Evolutionary conservation across 1,139 yeast genomes (phyloP), one percentile per base, ranked within the genome.

Genomic region (Blastobotrys ciferrii): DNA sequence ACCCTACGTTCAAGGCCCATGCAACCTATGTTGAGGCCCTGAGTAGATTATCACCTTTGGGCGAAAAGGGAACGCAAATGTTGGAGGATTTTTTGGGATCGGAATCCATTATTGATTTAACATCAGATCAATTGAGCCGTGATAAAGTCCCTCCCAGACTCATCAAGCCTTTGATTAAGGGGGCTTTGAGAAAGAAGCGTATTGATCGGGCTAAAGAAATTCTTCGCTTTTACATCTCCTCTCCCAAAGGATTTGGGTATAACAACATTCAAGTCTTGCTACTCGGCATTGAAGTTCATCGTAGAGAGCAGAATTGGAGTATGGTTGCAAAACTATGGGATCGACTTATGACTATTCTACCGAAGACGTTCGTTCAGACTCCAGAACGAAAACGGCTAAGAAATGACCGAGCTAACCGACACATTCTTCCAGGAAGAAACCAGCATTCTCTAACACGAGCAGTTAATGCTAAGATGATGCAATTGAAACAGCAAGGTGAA

Each of bases 381-480:
- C 13, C 42, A 5, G 11, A 9, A 15, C 19, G n/a, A 12, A 28
- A n/a, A 20, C 12, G 3, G 36, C 18, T n/a, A 3, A 5, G 28
- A 6, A 9, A 23, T 9, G 28, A 9, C 9, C 28, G 28, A 23
- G 9, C 5, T 23, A 15, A 36, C 25, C 11, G 13, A n/a, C 23
- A 19, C 18, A 38, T 42, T 41, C 42, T 56, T 2, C 59, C 61
- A 2, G 32, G 48, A 13, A 35, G 62, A 19, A 57, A 57, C 35
- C 13, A 47, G 11, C 43, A 47, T 6, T 50, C 44, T 11, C 58
- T 62, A 35, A 46, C 54, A 31, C 68, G 70, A 17, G 54, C 66
- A 2, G 51, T 70, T 18, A 50, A 58, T 11, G 64, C 66, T 51
- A 65, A 65, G 46, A 46, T 70, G 7, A 50, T 54, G 28, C 66